phyloP scores from a whole-genome alignment of 305 asterid species.

The Fraxinus xanthoxyloides region DNA sequence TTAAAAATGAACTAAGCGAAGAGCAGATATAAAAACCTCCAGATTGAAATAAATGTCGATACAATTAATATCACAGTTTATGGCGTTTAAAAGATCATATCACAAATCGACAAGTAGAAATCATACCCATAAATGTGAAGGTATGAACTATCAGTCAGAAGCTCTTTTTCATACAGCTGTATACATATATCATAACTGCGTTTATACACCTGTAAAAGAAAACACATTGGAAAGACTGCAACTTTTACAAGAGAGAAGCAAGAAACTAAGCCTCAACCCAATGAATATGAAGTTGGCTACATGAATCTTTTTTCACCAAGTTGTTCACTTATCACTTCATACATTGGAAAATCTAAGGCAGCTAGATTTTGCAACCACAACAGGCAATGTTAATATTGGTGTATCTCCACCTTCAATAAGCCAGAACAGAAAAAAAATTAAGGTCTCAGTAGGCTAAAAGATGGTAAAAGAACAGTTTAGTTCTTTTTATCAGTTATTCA shows the following conservation, averaged over 20 bases:
- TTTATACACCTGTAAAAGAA: slow-evolving; percentile 70
- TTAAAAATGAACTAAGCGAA: slow-evolving; percentile 17
- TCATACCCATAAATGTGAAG: slow-evolving; percentile 85
- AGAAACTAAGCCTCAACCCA: background rate
- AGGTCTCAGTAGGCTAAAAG: background rate
- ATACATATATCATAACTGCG: slow-evolving; percentile 84
- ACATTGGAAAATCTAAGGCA: background rate
- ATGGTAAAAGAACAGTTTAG: background rate
- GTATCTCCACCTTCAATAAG: background rate
- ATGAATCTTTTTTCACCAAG: background rate
- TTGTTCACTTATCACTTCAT: background rate
- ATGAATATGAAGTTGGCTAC: background rate
- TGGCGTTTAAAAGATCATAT: background rate
- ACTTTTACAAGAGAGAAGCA: slow-evolving; percentile 13
- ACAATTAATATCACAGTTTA: slow-evolving; percentile 10
- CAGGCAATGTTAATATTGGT: background rate
- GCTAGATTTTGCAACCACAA: background rate
- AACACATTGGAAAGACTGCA: slow-evolving; percentile 11
- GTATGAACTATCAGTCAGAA: slow-evolving; percentile 79
- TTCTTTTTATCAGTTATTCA: background rate
- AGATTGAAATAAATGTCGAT: slow-evolving; percentile 5
- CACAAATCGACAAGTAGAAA: slow-evolving; percentile 20
- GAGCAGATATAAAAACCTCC: slow-evolving; percentile 3
- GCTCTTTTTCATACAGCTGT: slow-evolving; percentile 92
- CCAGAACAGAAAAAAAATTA: background rate